Evolutionary conservation across 192 early-diverging fungal species (phyloP).

Genomic region (Fimicolochytrium jonesii): DNA sequence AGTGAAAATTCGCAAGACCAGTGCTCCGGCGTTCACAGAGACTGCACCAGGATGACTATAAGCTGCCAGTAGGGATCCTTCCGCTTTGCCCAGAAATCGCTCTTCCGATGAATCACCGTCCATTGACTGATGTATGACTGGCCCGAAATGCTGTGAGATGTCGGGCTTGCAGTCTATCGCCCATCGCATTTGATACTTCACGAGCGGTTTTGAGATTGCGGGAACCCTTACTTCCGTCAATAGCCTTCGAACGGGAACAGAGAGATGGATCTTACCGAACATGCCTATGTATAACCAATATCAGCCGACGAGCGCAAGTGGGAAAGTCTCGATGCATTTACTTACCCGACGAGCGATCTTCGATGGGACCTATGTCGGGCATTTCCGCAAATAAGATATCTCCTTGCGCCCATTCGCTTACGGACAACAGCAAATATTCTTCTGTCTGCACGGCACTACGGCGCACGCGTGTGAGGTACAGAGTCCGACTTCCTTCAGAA

Average conservation of each 20-base stretch:
- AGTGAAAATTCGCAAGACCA: too few relatives aligned
- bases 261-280: not conserved
- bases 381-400: not conserved
- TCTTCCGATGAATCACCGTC: slow-evolving; percentile 10
- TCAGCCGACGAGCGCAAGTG: not conserved
- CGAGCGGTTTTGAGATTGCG: not conserved
- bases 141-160: not conserved
- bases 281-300: too few relatives aligned
- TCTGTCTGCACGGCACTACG: too few relatives aligned
- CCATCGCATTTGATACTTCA: slow-evolving; percentile 5
- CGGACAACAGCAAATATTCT: not conserved
- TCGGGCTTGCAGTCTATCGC: not conserved
- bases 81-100: slow-evolving; percentile 1
- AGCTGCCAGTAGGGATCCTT: not conserved
- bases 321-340: not conserved
- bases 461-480: too few relatives aligned
- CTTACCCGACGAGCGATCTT: not conserved
- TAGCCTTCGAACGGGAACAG: not conserved
- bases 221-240: not conserved
- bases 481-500: too few relatives aligned
- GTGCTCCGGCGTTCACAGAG: too few relatives aligned
- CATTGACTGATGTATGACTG: slow-evolving; percentile 17
- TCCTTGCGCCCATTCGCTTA: not conserved
- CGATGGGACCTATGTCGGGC: not conserved
- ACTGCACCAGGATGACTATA: slow-evolving; percentile 11